Conservation (phyloP, 1,139 yeast genomes). For the Nadsonia commutata region DNA sequence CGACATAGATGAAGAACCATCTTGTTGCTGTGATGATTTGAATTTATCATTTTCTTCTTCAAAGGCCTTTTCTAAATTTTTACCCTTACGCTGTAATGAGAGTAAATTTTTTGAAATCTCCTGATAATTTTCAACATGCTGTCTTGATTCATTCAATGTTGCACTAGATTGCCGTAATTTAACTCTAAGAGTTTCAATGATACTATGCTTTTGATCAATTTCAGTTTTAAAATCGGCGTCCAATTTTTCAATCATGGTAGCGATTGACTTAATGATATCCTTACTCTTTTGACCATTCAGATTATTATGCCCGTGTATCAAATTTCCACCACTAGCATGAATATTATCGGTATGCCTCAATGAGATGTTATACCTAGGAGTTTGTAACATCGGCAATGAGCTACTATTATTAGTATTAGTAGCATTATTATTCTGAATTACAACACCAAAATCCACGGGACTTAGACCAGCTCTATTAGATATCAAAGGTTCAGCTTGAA, state of each 20-base stretch:
- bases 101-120: slow-evolving; percentile 27
- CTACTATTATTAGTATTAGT: not conserved
- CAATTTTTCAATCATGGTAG: slow-evolving; percentile 24
- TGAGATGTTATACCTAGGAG: slow-evolving; percentile 3
- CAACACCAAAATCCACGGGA: slow-evolving; percentile 71
- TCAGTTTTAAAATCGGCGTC: slow-evolving; percentile 37
- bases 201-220: slow-evolving; percentile 29
- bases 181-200: slow-evolving; percentile 32
- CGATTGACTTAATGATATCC: slow-evolving; percentile 13
- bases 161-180: slow-evolving; percentile 35
- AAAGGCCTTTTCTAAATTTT: slow-evolving; percentile 43
- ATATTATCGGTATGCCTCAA: slow-evolving; percentile 2
- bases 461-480: slow-evolving; percentile 75
- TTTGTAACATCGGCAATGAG: slow-evolving; percentile 3
- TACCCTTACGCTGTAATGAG: slow-evolving; percentile 36
- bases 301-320: slow-evolving; percentile 20
- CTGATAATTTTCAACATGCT: slow-evolving; percentile 30
- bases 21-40: slow-evolving; percentile 11
- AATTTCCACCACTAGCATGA: slow-evolving; percentile 1
- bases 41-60: slow-evolving; percentile 41
- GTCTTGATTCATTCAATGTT: slow-evolving; percentile 30
- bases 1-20: slow-evolving; percentile 7
- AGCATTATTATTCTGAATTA: slow-evolving; percentile 5
- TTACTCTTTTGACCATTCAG: slow-evolving; percentile 31
- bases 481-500: slow-evolving; percentile 71